These are phyloP conservation scores for Solanum chilense DNA, from an alignment of 257 asterid genomes.

Conservation along the genomic window DNA sequence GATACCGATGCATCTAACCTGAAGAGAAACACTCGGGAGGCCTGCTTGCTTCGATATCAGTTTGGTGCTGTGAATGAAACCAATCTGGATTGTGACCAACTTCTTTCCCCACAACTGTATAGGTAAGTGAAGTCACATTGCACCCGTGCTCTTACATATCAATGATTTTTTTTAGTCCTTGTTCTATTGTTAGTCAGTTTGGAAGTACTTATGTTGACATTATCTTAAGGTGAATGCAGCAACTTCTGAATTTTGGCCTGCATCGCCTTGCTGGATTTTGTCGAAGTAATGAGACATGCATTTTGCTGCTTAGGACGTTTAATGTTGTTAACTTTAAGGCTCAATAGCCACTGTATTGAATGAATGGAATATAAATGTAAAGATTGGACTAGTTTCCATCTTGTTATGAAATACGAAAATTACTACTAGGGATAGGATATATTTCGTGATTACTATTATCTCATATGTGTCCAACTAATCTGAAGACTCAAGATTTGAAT, in stretches of 20 bases:
- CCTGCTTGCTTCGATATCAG: conserved; percentile 19
- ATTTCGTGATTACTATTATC: neutral
- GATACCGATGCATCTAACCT: conserved; percentile 7
- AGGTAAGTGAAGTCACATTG: conserved; percentile 6
- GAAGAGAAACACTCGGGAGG: conserved; percentile 19
- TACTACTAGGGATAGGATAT: neutral
- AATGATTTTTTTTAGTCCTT: too few species aligned
- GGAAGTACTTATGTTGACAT: conserved; percentile 3
- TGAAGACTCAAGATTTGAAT: neutral
- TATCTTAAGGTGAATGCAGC: conserved; percentile 1
- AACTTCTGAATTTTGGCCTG: neutral
- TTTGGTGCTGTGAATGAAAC: neutral
- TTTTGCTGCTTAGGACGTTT: neutral
- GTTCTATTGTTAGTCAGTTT: neutral
- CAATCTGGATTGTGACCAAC: conserved; percentile 13
- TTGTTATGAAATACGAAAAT: neutral
- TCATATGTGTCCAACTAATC: neutral
- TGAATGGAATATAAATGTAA: neutral
- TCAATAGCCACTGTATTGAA: neutral
- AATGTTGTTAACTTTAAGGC: neutral
- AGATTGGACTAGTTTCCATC: neutral
- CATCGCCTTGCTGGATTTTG: neutral
- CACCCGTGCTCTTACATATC: neutral
- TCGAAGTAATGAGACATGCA: neutral
- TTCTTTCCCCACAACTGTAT: conserved; percentile 13